Conservation (phyloP, 2,329 filamentous ascomycete species). For the Dactylella cylindrospora region DNA sequence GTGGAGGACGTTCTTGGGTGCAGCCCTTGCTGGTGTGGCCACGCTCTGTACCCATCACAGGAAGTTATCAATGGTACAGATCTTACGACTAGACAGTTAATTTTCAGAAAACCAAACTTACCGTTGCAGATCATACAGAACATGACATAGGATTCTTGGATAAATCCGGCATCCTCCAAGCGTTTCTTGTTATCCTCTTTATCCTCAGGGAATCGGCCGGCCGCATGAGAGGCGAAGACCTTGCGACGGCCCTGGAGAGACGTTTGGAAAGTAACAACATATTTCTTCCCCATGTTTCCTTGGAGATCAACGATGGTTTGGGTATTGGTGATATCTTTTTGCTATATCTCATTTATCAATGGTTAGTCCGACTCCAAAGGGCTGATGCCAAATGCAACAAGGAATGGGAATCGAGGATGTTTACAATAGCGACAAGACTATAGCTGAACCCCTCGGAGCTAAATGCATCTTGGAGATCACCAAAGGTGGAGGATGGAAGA, state of each 20-base stretch:
- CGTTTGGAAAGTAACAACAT: conserved; percentile 65
- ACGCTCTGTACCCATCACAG: conserved; percentile 53
- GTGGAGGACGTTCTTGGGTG: conserved; percentile 45
- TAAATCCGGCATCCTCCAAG: conserved; percentile 66
- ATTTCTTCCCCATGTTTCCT: conserved; percentile 67
- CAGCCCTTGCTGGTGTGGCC: conserved; percentile 67
- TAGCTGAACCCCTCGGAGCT: conserved; percentile 59
- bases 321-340: conserved; percentile 58
- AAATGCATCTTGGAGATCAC: conserved; percentile 64
- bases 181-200: conserved; percentile 64
- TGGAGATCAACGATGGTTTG: conserved; percentile 73
- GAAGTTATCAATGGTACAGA: neutral
- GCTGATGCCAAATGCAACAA: neutral
- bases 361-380: neutral
- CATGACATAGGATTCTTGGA: conserved; percentile 61
- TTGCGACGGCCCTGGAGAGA: conserved; percentile 59
- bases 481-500: conserved; percentile 61
- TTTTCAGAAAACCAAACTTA: conserved; percentile 30
- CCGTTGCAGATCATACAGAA: conserved; percentile 65
- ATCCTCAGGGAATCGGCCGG: conserved; percentile 62
- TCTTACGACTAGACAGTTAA: neutral
- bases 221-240: conserved; percentile 55
- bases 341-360: conserved; percentile 51
- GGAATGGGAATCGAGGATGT: neutral
- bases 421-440: conserved; percentile 63